Base-by-base conservation (phyloP, 768 basidiomycete genomes). In the Hemileccinum rubropunctum region DNA sequence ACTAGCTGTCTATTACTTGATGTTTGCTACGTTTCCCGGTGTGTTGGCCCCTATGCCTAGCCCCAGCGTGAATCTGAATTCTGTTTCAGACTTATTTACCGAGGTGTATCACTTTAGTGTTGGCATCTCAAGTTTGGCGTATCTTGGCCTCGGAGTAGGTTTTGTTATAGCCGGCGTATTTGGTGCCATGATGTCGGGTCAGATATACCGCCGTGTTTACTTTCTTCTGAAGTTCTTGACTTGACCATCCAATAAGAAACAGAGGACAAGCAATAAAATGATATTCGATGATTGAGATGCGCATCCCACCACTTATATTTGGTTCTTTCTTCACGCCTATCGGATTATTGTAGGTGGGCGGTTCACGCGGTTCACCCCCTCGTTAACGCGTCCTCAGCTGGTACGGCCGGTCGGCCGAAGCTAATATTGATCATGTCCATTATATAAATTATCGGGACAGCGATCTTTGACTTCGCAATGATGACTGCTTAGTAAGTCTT, bases 361-460 rank as follows among this genome's bases (percentile, higher is more conserved):
- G 18, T 14, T 35, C 8, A 37, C n/a, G 26, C 15, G 14, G 17
- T 46, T 33, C 37, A 14, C 15, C 14, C 45, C 4, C 11, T 21
- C 10, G 12, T 17, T 59, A 40, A 57, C 33, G 18, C 27, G 32
- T 2, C 41, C 1, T 45, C 21, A 86, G 84, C 53, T 86, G 87
- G 87, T 90, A 86, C 59, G 88, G 88, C 17, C 89, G 87, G 88
- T 85, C 86, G 15, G 87, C 86, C 4, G 71, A 84, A 50, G 78
- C 80, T 0, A 67, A 67, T 38, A 54, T 80, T 0, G 85, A 84
- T 88, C 28, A 82, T 87, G 80, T 86, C 86, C 8, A 83, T 87
- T n/a, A n/a, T n/a, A n/a, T n/a, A n/a, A n/a, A n/a, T n/a, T 52
- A 77, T 81, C 43, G 83, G 82, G 5, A 74, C 81, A 4, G 76